A percentile compares a stretch with the other conserved stretches of the same genome.
Conservation (phyloP, 495 filamentous ascomycete genomes). For the Apodospora peruviana region DNA sequence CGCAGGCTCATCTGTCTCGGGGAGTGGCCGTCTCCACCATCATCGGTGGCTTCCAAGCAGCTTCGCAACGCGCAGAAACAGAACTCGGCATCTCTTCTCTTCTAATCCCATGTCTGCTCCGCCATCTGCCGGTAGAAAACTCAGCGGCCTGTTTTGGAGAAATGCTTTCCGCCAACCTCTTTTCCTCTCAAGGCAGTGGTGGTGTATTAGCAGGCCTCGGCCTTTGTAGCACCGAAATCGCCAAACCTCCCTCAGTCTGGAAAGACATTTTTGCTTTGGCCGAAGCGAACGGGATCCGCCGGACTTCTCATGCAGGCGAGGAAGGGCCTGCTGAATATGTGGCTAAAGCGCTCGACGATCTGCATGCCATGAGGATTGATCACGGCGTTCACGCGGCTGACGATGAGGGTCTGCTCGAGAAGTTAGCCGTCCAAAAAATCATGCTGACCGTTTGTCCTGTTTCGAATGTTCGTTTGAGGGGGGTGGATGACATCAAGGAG, state of each 20-base stretch:
- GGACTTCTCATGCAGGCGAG: conserved; percentile 71
- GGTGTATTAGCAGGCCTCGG: conserved; percentile 59
- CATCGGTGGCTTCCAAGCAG: conserved; percentile 52
- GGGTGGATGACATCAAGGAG: conserved; percentile 49
- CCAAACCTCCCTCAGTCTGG: conserved; percentile 60
- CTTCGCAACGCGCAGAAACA: conserved; percentile 53
- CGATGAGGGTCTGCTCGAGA: conserved; percentile 52
- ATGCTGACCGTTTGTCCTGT: conserved; percentile 68
- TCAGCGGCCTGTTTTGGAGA: conserved; percentile 44
- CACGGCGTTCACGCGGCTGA: conserved; percentile 62
- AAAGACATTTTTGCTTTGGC: conserved; percentile 53
- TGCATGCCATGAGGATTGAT: conserved; percentile 60
- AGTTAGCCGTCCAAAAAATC: conserved; percentile 49
- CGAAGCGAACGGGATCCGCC: conserved; percentile 40
- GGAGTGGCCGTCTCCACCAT: conserved; percentile 57
- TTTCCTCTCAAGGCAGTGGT: conserved; percentile 22
- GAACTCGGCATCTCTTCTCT: conserved; percentile 58
- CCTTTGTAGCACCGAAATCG: conserved; percentile 60
- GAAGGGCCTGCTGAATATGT: conserved; percentile 68
- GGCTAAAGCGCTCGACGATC: conserved; percentile 51
- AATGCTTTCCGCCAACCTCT: conserved; percentile 44
- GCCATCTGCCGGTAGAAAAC: conserved; percentile 57
- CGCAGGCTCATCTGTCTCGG: conserved; percentile 64
- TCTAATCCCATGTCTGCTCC: conserved; percentile 64
- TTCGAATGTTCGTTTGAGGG: conserved; percentile 63